Evolutionary conservation across 2,329 filamentous ascomycete genomes (phyloP).

Genomic region (Sporothrix inflata): DNA sequence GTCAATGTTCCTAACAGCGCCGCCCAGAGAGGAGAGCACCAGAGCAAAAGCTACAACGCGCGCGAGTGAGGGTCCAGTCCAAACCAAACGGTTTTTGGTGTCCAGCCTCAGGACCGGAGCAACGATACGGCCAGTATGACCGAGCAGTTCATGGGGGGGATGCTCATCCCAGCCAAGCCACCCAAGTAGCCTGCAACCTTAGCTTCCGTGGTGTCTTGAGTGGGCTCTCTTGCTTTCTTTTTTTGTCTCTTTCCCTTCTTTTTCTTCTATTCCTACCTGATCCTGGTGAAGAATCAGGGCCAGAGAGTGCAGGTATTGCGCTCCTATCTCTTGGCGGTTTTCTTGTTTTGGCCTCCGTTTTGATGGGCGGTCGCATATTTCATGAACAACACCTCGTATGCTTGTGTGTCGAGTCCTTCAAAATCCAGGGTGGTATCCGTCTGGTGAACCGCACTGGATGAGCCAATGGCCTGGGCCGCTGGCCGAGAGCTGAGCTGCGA

Average conservation of each 20-base stretch:
- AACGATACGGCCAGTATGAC: constrained; percentile 3
- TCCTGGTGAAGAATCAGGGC: neutral
- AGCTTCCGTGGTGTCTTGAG: neutral
- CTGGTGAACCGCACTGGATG: constrained; percentile 15
- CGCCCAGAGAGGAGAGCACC: neutral
- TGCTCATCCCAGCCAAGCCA: constrained; percentile 7
- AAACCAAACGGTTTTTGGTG: constrained; percentile 6
- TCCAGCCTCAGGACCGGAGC: constrained; percentile 5
- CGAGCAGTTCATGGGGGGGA: neutral
- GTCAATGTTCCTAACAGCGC: neutral
- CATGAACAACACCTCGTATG: neutral
- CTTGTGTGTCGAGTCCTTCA: neutral
- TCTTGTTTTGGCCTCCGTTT: constrained; percentile 20
- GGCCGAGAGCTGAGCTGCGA: constrained; percentile 20
- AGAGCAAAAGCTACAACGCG: neutral
- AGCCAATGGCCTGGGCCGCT: constrained; percentile 23
- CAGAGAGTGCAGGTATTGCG: neutral
- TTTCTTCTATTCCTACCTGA: neutral
- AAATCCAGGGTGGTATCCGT: neutral
- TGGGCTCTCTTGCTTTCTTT: constrained; percentile 5
- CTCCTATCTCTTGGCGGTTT: neutral
- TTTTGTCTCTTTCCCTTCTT: neutral
- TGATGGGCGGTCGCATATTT: neutral
- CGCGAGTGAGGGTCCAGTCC: neutral
- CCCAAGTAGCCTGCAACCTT: constrained; percentile 7